A percentile compares a stretch with the other conserved stretches of the same genome.
Evolutionary conservation across 257 asterid species (phyloP).

Genomic region (Ajuga chamaepitys): DNA sequence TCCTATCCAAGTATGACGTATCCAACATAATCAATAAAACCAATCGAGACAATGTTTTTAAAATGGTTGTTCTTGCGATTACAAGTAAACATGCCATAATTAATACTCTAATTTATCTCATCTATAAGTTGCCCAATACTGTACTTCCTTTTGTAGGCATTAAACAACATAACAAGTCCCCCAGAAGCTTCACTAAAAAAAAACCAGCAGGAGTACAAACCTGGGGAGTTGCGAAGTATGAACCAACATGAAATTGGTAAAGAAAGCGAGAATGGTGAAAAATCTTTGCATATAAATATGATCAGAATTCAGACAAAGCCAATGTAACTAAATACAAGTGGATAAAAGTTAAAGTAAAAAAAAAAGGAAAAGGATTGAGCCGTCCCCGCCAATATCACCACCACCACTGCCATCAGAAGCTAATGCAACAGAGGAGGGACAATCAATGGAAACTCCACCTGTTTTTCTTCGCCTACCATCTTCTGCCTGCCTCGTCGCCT

Average conservation of each 20-base stretch:
- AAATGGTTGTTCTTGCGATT: too few species aligned
- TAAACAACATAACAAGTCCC: too few species aligned
- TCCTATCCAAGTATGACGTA: too few species aligned
- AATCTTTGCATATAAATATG: constrained; percentile 15
- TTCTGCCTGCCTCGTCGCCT: too few species aligned
- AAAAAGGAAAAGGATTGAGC: constrained; percentile 55
- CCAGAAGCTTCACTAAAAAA: not conserved
- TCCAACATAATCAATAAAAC: too few species aligned
- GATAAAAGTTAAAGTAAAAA: not conserved
- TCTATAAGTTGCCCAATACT: too few species aligned
- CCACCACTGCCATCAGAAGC: constrained; percentile 13
- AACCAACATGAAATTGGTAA: not conserved
- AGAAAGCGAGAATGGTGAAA: not conserved
- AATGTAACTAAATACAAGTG: not conserved
- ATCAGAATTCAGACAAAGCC: not conserved
- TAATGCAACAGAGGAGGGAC: constrained; percentile 13
- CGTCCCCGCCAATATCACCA: constrained; percentile 71
- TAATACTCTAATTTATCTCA: too few species aligned
- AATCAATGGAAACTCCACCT: not conserved
- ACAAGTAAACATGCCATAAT: too few species aligned
- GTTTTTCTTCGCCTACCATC: constrained; percentile 6
- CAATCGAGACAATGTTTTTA: too few species aligned
- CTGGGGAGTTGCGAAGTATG: not conserved
- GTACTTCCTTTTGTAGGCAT: too few species aligned
- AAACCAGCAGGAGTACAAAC: not conserved